These are phyloP conservation scores for Vigna radiata DNA, from an alignment of 306 rosid species.

Conservation along the genomic window DNA sequence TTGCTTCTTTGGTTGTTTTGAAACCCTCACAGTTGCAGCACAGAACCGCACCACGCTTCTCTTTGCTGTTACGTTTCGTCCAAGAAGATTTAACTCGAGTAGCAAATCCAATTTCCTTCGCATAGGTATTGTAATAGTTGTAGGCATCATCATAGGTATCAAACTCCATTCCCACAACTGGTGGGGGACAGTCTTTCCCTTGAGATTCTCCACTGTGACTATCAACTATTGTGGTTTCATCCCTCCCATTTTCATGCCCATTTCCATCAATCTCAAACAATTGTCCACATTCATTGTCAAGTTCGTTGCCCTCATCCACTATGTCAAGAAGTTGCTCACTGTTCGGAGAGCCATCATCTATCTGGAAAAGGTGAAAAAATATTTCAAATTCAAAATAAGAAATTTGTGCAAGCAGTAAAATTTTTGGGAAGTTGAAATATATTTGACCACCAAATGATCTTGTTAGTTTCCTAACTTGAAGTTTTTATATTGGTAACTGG, in stretches of 20 bases:
- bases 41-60: constrained; percentile 96
- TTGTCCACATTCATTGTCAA: constrained; percentile 71
- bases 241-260: constrained; percentile 64
- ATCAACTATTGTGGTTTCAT: constrained; percentile 60
- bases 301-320: constrained; percentile 63
- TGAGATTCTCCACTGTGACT: constrained; percentile 58
- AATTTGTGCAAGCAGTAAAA: constrained; percentile 36
- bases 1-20: constrained; percentile 83
- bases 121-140: constrained; percentile 81
- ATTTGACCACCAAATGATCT: constrained; percentile 26
- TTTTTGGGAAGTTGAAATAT: constrained; percentile 6
- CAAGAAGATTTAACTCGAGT: constrained; percentile 95
- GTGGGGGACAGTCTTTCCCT: constrained; percentile 66
- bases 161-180: constrained; percentile 84
- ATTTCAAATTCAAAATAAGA: constrained; percentile 35
- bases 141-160: constrained; percentile 95
- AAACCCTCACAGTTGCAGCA: constrained; percentile 98
- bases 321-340: constrained; percentile 69
- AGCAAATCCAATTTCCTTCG: constrained; percentile 89
- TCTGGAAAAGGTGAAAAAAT: constrained; percentile 57
- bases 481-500: neutral
- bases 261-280: constrained; percentile 64
- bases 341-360: constrained; percentile 72
- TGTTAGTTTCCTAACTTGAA: constrained; percentile 9
- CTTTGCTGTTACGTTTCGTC: constrained; percentile 97